Conservation (phyloP, 2,329 filamentous ascomycete species). For the Arthrobotrys sinensis region DNA sequence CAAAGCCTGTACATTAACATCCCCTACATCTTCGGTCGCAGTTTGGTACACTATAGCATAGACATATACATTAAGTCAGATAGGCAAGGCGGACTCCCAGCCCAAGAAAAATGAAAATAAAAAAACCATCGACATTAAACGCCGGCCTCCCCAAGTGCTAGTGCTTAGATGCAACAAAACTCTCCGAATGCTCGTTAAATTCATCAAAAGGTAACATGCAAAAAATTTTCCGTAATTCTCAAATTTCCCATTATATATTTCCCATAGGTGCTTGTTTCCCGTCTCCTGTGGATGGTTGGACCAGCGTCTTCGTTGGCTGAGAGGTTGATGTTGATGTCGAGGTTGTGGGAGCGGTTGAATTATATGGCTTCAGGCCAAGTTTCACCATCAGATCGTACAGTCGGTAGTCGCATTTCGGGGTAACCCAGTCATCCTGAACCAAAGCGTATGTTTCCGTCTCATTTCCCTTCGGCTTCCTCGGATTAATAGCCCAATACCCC, state of each 20-base stretch:
- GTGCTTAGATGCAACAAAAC: too few species aligned
- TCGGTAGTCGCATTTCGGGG: slow-evolving; percentile 75
- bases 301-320: slow-evolving; percentile 10
- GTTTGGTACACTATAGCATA: too few species aligned
- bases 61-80: too few species aligned
- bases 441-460: slow-evolving; percentile 75
- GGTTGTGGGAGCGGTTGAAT: slow-evolving; percentile 27
- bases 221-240: neutral
- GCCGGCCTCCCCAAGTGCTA: too few species aligned
- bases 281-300: slow-evolving; percentile 1
- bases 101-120: too few species aligned
- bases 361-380: slow-evolving; percentile 66
- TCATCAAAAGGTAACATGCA: neutral
- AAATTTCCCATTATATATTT: neutral
- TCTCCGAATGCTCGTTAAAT: too few species aligned
- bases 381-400: slow-evolving; percentile 74
- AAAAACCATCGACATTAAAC: too few species aligned
- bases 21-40: too few species aligned
- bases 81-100: too few species aligned
- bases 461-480: slow-evolving; percentile 75
- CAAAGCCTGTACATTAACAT: too few species aligned
- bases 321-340: slow-evolving; percentile 14
- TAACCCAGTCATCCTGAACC: slow-evolving; percentile 77
- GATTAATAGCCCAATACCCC: slow-evolving; percentile 80
- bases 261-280: slow-evolving; percentile 11